These are phyloP conservation scores for Phytophthora boehmeriae DNA, from an alignment of 352 stramenopile species.

Conservation along the genomic window DNA sequence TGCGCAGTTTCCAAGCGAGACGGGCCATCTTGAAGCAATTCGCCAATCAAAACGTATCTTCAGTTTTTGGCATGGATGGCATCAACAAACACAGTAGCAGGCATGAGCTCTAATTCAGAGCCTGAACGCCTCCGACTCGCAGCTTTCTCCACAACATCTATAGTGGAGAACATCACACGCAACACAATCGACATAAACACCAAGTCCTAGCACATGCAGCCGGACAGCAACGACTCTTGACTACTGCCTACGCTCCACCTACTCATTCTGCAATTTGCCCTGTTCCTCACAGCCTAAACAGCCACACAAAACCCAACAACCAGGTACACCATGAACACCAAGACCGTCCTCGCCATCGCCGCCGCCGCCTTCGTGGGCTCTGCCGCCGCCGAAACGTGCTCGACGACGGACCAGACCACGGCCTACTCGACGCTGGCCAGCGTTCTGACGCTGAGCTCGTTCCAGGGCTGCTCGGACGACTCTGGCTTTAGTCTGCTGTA, in stretches of 20 bases:
- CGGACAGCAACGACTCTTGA: neutral
- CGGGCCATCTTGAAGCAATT: too few species aligned
- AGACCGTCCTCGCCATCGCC: constrained; percentile 26
- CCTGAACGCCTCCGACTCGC: too few species aligned
- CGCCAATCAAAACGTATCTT: too few species aligned
- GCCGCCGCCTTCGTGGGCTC: constrained; percentile 26
- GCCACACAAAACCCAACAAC: constrained; percentile 1
- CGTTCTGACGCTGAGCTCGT: constrained; percentile 21
- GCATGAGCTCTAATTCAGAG: too few species aligned
- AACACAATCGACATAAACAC: constrained; percentile 10
- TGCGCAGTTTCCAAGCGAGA: too few species aligned
- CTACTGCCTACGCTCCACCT: neutral
- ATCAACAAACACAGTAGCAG: too few species aligned
- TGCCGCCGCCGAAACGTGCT: constrained; percentile 24
- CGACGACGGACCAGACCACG: constrained; percentile 17
- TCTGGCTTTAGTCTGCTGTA: constrained; percentile 38
- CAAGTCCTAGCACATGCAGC: too few species aligned
- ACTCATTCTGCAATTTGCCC: constrained; percentile 24
- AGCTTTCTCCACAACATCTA: neutral
- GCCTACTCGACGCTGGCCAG: constrained; percentile 30
- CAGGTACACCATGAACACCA: constrained; percentile 36
- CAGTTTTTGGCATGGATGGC: too few species aligned
- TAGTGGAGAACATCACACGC: neutral
- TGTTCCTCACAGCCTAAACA: constrained; percentile 16
- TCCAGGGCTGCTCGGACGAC: constrained; percentile 27